A percentile compares a stretch with the other conserved stretches of the same genome.
Evolutionary conservation across 1,139 yeast genomes (phyloP).

Genomic region (Lodderomyces beijingensis): DNA sequence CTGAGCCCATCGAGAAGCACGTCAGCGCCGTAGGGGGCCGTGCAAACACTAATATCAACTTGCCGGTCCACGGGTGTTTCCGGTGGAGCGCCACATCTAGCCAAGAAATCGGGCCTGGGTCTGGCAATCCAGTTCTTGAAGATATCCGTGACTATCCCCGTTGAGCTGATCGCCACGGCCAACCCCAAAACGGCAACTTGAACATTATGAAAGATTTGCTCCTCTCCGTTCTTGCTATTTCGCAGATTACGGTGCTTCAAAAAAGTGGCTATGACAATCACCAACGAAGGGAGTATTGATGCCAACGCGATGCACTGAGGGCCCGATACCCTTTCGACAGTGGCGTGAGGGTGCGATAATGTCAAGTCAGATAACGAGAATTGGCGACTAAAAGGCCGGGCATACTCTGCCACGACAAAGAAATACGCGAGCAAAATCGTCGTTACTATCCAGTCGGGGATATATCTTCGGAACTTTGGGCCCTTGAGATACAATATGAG

Average conservation of each 20-base stretch:
- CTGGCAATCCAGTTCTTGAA: constrained; percentile 75
- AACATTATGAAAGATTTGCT: constrained; percentile 14
- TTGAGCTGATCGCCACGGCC: constrained; percentile 18
- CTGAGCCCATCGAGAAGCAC: constrained; percentile 67
- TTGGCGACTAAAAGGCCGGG: constrained; percentile 32
- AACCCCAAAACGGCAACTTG: constrained; percentile 25
- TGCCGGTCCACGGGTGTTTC: constrained; percentile 35
- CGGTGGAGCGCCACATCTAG: constrained; percentile 54
- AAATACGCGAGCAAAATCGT: constrained; percentile 22
- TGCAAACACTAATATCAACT: constrained; percentile 31
- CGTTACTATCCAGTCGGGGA: constrained; percentile 31
- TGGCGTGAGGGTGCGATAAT: constrained; percentile 43
- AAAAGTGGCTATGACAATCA: constrained; percentile 12
- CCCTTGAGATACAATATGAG: neutral
- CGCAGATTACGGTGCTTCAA: constrained; percentile 2
- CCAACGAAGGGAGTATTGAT: constrained; percentile 15
- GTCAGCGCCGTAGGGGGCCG: constrained; percentile 43
- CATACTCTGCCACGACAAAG: constrained; percentile 31
- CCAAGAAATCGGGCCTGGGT: constrained; percentile 76
- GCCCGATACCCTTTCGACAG: constrained; percentile 33
- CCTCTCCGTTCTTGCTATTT: neutral
- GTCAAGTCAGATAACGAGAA: constrained; percentile 26
- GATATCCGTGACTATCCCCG: constrained; percentile 53
- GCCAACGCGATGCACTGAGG: constrained; percentile 17
- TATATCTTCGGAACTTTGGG: constrained; percentile 14